Percentiles rank a stretch among this genome's conserved stretches.
phyloP scores from a whole-genome alignment of 441 rosid genomes.

The Arabidopsis hybrid region DNA sequence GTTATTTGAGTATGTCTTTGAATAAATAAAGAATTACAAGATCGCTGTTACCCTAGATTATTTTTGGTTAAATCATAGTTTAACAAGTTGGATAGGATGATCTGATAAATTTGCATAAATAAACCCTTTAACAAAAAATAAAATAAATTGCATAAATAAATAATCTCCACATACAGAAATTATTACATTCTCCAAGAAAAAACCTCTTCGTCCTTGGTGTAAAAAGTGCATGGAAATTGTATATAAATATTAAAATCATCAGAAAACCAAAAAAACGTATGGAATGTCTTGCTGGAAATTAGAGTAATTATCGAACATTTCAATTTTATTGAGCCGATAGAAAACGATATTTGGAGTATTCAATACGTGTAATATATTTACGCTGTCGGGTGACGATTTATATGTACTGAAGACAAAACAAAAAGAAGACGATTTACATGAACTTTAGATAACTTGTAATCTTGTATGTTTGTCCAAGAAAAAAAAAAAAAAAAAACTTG shows the following conservation, averaged over 20 bases:
- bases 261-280: conserved; percentile 45
- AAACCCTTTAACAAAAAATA: neutral
- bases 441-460: neutral
- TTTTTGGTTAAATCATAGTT: conserved; percentile 6
- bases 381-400: conserved; percentile 6
- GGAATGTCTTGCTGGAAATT: conserved; percentile 68
- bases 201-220: conserved; percentile 30
- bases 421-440: too few species aligned
- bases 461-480: neutral
- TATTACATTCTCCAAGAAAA: conserved; percentile 34
- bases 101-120: conserved; percentile 7
- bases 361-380: conserved; percentile 12
- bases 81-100: conserved; percentile 22
- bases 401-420: neutral
- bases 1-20: conserved; percentile 15
- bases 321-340: conserved; percentile 25
- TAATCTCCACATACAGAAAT: neutral
- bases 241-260: conserved; percentile 19
- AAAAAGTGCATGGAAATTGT: conserved; percentile 30
- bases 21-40: conserved; percentile 18
- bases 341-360: neutral
- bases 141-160: too few species aligned
- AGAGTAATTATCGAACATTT: conserved; percentile 31
- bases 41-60: conserved; percentile 26
- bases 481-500: too few species aligned